Evolutionary conservation across 1,284 basidiomycete genomes (phyloP), one percentile per base, ranked within the genome.

Genomic region (Fistulinella cinereoalba): DNA sequence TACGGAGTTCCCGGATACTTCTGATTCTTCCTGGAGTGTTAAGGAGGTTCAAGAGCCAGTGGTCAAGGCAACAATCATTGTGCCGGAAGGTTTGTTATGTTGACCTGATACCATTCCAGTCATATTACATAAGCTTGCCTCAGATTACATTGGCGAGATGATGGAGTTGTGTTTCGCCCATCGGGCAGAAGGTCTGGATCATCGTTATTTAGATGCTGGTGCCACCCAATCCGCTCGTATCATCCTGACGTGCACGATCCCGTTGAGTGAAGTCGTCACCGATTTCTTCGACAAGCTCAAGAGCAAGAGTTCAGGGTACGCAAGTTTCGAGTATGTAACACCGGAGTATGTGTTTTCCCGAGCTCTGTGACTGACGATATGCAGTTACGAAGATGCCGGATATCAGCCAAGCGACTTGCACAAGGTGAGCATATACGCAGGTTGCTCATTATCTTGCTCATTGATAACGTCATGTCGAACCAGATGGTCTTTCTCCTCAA

Each of bases 221-320:
- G 72, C 75, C 4, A 73, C 72, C 4, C 38, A 41, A 27, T 68
- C 81, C 11, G 71, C 83, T 2, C 80, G 92, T 21, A 80, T 89
- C 25, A 85, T 95, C 41, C 67, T 97, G 55, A 85, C 80, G 16
- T 94, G 91, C 57, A 77, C 74, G 6, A 66, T 97, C n/a, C 94
- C 94, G 9, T 71, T 97, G 51, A 83, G 82, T 57, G 92, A 95
- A 67, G 90, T 97, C 47, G 92, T 97, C 6, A 92, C 89, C 2
- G 85, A 92, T 66, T 97, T 97, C 67, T 97, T 95, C 64, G 90
- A 94, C 58, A 83, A 88, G 57, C 75, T 97, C 46, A 97, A 97
- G 70, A 85, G 86, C 66, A 77, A 85, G 38, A 93, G 89, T 59
- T 94, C 91, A 4, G 92, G 92, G 19, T 96, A 93, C 64, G 92